phyloP scores from a whole-genome alignment of 2,329 filamentous ascomycete genomes.

The Dactylellina parvicollis region DNA sequence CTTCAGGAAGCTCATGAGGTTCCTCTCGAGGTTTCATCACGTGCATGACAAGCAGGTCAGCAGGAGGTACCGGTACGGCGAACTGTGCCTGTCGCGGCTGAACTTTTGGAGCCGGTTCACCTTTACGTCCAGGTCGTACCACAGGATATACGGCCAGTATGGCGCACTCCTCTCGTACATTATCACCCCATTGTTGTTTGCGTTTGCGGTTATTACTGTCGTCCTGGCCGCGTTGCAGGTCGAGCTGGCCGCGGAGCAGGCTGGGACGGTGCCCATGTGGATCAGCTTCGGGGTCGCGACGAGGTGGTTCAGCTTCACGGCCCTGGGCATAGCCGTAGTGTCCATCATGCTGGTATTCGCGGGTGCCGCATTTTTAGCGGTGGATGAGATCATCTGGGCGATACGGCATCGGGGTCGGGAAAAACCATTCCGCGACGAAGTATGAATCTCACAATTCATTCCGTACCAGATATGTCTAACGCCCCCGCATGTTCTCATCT shows the following conservation, averaged over 20 bases:
- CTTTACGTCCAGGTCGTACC: slow-evolving; percentile 1
- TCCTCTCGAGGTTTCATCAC: neutral
- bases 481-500: too few species aligned
- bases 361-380: neutral
- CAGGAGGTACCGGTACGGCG: slow-evolving; percentile 60
- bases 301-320: slow-evolving; percentile 6
- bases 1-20: neutral
- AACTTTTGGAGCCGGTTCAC: slow-evolving; percentile 55
- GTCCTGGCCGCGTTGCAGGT: slow-evolving; percentile 60
- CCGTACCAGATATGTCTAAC: too few species aligned
- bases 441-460: neutral
- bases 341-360: neutral
- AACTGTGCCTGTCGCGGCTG: slow-evolving; percentile 60
- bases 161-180: neutral
- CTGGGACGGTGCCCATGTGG: slow-evolving; percentile 3
- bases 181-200: slow-evolving; percentile 53
- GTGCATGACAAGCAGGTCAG: slow-evolving; percentile 51
- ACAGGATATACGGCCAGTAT: slow-evolving; percentile 14
- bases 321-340: neutral
- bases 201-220: slow-evolving; percentile 58
- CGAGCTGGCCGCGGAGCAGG: slow-evolving; percentile 61
- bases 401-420: neutral
- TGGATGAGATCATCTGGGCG: slow-evolving; percentile 6
- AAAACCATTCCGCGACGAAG: neutral
- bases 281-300: slow-evolving; percentile 3